These are phyloP conservation scores for Trichoderma erinaceum DNA, from an alignment of 495 filamentous ascomycete genomes.

Conservation along the genomic window DNA sequence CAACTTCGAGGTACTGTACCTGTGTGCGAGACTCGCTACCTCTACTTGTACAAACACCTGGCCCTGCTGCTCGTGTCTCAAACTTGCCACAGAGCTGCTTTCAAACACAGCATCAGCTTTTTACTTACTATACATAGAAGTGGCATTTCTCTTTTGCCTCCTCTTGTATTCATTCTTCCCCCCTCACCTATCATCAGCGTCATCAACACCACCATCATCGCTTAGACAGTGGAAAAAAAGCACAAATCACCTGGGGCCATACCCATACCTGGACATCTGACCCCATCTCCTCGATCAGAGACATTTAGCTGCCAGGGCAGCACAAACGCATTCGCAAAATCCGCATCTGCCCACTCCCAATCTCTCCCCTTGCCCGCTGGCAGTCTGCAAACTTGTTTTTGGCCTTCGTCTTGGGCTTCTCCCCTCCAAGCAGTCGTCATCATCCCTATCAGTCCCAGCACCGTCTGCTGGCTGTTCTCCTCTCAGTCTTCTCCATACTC, in stretches of 20 bases:
- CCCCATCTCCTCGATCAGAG: background rate
- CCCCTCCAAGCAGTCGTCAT: background rate
- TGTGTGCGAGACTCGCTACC: background rate
- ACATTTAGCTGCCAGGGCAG: background rate
- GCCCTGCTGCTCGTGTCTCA: background rate
- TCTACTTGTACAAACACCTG: background rate
- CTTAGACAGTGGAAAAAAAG: no score
- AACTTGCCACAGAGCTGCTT: conserved; percentile 5
- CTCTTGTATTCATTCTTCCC: background rate
- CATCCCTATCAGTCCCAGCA: conserved; percentile 9
- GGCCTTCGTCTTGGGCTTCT: background rate
- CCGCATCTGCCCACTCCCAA: background rate
- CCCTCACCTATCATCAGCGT: background rate
- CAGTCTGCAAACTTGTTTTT: conserved; percentile 3
- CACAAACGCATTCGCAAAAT: background rate
- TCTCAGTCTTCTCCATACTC: conserved; percentile 9
- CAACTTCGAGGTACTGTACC: background rate
- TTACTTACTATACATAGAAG: background rate
- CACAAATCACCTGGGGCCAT: no score
- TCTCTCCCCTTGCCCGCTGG: background rate
- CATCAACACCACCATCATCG: background rate
- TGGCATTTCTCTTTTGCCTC: background rate
- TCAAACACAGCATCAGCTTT: background rate
- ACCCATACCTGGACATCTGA: background rate
- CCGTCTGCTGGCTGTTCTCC: background rate